phyloP scores from a whole-genome alignment of 257 asterid species.

The Forsythia suspensa region DNA sequence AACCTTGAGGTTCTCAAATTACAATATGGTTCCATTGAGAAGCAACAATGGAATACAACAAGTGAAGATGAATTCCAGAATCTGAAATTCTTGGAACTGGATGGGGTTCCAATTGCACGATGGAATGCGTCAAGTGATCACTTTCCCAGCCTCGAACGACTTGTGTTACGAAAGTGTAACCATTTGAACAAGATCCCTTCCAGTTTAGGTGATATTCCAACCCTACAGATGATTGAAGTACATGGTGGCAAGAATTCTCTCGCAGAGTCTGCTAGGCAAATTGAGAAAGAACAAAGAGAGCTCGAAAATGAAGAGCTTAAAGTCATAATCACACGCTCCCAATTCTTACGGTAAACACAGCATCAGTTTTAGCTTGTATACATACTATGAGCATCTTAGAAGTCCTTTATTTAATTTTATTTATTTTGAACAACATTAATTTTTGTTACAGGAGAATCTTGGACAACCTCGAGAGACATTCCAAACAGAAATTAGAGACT shows the following conservation, averaged over 20 bases:
- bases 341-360: too few relatives aligned
- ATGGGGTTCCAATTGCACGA: neutral
- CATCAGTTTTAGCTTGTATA: too few relatives aligned
- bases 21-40: neutral
- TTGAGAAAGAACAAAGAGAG: conserved; percentile 7
- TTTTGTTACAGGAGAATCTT: too few relatives aligned
- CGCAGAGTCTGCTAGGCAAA: neutral
- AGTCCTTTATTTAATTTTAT: too few relatives aligned
- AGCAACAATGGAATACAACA: conserved; percentile 6
- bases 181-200: too few relatives aligned
- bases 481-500: too few relatives aligned
- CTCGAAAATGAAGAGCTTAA: conserved; percentile 11
- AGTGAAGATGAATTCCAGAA: neutral
- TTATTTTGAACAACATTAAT: too few relatives aligned
- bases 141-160: neutral
- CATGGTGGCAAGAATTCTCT: too few relatives aligned
- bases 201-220: too few relatives aligned
- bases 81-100: neutral
- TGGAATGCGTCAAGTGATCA: neutral
- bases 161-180: neutral
- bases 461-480: too few relatives aligned
- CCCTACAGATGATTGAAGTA: too few relatives aligned
- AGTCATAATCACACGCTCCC: neutral
- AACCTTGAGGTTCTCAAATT: conserved; percentile 11
- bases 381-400: too few relatives aligned